phyloP scores from a whole-genome alignment of 108 stramenopile genomes.

The Fistulifera pelliculosa region DNA sequence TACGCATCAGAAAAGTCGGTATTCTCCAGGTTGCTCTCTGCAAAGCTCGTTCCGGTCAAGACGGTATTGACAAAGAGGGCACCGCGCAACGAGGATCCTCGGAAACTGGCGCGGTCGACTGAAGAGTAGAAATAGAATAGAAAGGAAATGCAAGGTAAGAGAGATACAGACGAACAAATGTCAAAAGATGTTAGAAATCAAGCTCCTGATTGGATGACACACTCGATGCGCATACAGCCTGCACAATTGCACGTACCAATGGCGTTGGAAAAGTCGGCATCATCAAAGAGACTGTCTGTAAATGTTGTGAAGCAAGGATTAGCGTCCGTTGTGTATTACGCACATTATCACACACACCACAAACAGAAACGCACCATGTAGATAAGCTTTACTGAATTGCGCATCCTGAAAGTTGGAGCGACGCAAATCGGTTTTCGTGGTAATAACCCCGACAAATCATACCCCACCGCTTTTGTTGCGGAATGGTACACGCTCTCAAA shows the following conservation, averaged over 20 bases:
- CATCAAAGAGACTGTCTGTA: slow-evolving; percentile 79
- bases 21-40: slow-evolving; percentile 79
- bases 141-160: too few species aligned
- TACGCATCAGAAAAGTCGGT: slow-evolving; percentile 91
- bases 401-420: slow-evolving; percentile 80
- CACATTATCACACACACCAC: too few species aligned
- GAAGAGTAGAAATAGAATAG: too few species aligned
- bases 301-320: slow-evolving; percentile 10
- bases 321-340: too few species aligned
- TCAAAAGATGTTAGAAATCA: too few species aligned
- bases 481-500: slow-evolving; percentile 72
- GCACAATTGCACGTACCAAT: slow-evolving; percentile 44
- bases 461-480: slow-evolving; percentile 54
- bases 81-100: slow-evolving; percentile 61
- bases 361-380: slow-evolving; percentile 41
- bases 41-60: slow-evolving; percentile 89
- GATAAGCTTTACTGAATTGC: slow-evolving; percentile 82
- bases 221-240: too few species aligned
- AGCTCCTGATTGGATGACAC: too few species aligned
- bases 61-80: slow-evolving; percentile 91
- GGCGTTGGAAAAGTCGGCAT: slow-evolving; percentile 91
- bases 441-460: slow-evolving; percentile 85
- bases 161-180: too few species aligned
- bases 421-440: slow-evolving; percentile 80
- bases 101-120: slow-evolving; percentile 84